Evolutionary conservation across 2,329 filamentous ascomycete genomes (phyloP).

Genomic region (Botrytis paeoniae): DNA sequence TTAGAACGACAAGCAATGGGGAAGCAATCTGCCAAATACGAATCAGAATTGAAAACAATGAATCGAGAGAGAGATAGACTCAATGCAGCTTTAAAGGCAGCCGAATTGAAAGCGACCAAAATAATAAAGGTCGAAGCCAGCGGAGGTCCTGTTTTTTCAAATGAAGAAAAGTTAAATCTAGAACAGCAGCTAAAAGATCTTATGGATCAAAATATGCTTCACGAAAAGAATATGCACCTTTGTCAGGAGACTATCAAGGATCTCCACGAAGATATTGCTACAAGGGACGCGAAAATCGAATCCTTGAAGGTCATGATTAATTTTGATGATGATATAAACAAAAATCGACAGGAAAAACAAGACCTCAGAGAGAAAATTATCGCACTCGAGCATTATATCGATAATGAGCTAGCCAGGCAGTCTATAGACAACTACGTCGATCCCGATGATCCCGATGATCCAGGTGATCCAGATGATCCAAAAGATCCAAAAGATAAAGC

Average conservation of each 20-base stretch:
- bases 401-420: not conserved
- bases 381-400: not conserved
- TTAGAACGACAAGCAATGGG: too few relatives aligned
- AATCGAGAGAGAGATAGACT: not conserved
- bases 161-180: too few relatives aligned
- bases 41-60: not conserved
- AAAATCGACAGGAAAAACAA: constrained; percentile 5
- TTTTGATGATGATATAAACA: not conserved
- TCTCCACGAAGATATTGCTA: not conserved
- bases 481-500: not conserved
- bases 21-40: not conserved
- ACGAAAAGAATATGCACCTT: not conserved
- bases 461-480: not conserved
- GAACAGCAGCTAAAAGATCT: not conserved
- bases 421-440: not conserved
- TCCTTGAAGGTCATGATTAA: not conserved
- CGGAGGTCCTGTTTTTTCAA: not conserved
- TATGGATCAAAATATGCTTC: not conserved
- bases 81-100: not conserved
- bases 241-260: not conserved
- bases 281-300: not conserved
- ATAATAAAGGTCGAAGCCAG: not conserved
- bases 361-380: constrained; percentile 6
- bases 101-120: not conserved
- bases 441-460: not conserved